These are phyloP conservation scores for Aureococcus anophagefferens DNA, from an alignment of 108 stramenopile species.

Conservation along the genomic window DNA sequence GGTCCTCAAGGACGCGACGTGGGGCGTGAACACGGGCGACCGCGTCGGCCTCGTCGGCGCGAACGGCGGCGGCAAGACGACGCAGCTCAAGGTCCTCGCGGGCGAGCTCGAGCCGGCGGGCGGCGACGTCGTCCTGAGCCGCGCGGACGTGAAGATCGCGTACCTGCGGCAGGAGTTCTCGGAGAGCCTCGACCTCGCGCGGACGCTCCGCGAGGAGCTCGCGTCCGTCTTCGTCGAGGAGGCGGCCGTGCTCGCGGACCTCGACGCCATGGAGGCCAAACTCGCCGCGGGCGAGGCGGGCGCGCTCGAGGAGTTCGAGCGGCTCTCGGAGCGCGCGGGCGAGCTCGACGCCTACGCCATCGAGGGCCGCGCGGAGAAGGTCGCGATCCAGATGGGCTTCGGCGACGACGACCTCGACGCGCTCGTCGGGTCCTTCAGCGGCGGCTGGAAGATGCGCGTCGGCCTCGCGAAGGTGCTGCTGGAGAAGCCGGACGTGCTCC, in stretches of 20 bases:
- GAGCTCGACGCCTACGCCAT: slow-evolving; percentile 59
- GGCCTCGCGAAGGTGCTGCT: slow-evolving; percentile 92
- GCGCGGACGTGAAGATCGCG: slow-evolving; percentile 69
- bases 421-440: slow-evolving; percentile 76
- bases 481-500: slow-evolving; percentile 79
- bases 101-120: slow-evolving; percentile 86
- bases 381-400: slow-evolving; percentile 93
- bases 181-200: slow-evolving; percentile 65
- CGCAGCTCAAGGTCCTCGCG: slow-evolving; percentile 76
- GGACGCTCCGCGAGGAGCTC: slow-evolving; percentile 80
- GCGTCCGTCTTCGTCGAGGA: slow-evolving; percentile 80
- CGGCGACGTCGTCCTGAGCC: slow-evolving; percentile 78
- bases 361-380: slow-evolving; percentile 70
- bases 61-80: slow-evolving; percentile 81
- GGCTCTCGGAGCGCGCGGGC: slow-evolving; percentile 22
- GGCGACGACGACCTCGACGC: slow-evolving; percentile 67
- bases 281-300: neutral
- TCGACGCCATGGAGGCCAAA: slow-evolving; percentile 2
- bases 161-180: slow-evolving; percentile 89
- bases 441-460: slow-evolving; percentile 97
- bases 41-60: slow-evolving; percentile 73
- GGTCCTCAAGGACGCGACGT: slow-evolving; percentile 81
- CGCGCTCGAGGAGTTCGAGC: neutral
- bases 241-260: slow-evolving; percentile 53
- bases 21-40: slow-evolving; percentile 91